Conservation (phyloP, 2,329 filamentous ascomycete species). For the Xylogone sp. region DNA sequence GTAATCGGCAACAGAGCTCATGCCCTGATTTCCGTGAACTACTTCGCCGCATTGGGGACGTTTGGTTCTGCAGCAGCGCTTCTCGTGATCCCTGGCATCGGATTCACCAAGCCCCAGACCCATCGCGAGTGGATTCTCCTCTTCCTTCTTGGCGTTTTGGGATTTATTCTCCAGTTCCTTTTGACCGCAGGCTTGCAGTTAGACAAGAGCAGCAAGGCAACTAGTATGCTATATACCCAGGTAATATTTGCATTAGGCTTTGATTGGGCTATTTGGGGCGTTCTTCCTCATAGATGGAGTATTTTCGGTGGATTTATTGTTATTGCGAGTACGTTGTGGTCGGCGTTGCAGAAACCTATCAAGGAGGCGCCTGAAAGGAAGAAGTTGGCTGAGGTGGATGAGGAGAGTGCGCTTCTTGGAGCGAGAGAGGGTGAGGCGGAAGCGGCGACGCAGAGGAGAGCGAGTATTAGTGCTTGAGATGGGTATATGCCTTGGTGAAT, state of each 20-base stretch:
- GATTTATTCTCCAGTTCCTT: constrained; percentile 84
- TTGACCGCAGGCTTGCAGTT: constrained; percentile 67
- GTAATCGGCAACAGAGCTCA: constrained; percentile 79
- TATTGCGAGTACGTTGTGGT: constrained; percentile 26
- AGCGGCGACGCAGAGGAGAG: constrained; percentile 11
- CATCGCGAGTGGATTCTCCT: constrained; percentile 59
- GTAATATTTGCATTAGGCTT: constrained; percentile 57
- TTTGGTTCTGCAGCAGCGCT: constrained; percentile 56
- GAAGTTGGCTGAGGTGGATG: constrained; percentile 13
- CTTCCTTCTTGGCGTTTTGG: constrained; percentile 63
- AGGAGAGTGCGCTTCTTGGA: constrained; percentile 24
- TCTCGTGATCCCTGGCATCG: constrained; percentile 41
- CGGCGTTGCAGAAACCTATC: constrained; percentile 20
- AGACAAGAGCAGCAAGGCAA: constrained; percentile 32
- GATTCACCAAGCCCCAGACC: constrained; percentile 40
- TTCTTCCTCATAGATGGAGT: constrained; percentile 23
- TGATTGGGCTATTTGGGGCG: constrained; percentile 27
- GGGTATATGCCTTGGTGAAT: background rate
- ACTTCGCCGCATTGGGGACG: constrained; percentile 70
- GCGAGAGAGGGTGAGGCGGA: constrained; percentile 10
- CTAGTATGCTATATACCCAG: constrained; percentile 66
- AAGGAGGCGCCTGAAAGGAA: background rate
- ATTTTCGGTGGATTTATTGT: constrained; percentile 24
- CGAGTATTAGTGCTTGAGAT: constrained; percentile 11
- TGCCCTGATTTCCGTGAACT: constrained; percentile 81